Evolutionary conservation across 2,329 filamentous ascomycete genomes (phyloP).

Genomic region (Fusarium papillatum): DNA sequence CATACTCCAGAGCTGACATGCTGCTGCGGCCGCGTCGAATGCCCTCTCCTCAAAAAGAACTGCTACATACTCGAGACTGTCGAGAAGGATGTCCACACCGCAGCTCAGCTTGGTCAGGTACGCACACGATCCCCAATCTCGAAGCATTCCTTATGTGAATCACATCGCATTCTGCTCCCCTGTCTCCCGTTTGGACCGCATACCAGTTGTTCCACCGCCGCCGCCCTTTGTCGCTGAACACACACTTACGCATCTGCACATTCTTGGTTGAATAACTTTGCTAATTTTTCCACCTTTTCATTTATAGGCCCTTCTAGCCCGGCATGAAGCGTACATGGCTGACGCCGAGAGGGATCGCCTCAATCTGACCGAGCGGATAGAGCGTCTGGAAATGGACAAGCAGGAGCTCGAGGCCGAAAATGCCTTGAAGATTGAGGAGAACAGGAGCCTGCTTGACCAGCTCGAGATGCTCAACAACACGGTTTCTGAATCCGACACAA

Average conservation of each 20-base stretch:
- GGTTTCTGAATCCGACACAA: conserved; percentile 84
- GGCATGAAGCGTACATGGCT: conserved; percentile 95
- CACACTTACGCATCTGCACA: conserved; percentile 26
- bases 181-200: conserved; percentile 34
- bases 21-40: conserved; percentile 88
- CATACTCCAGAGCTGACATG: conserved; percentile 66
- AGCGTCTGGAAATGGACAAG: conserved; percentile 82
- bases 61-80: conserved; percentile 82
- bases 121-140: conserved; percentile 57
- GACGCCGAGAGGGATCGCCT: conserved; percentile 89
- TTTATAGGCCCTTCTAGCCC: conserved; percentile 87
- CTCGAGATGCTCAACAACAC: conserved; percentile 86
- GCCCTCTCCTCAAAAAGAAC: conserved; percentile 86
- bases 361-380: conserved; percentile 80
- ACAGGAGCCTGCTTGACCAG: conserved; percentile 83
- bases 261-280: conserved; percentile 51
- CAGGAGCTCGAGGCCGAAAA: conserved; percentile 82
- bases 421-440: conserved; percentile 84
- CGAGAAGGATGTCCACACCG: conserved; percentile 89
- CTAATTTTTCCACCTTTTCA: conserved; percentile 72
- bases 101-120: conserved; percentile 94
- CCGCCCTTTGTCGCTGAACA: conserved; percentile 4
- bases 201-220: conserved; percentile 29
- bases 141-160: conserved; percentile 40
- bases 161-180: background rate